Evolutionary conservation across 345 rosid species (phyloP), one percentile per base, ranked within the genome.

Genomic region (Euphorbia pulcherrima): DNA sequence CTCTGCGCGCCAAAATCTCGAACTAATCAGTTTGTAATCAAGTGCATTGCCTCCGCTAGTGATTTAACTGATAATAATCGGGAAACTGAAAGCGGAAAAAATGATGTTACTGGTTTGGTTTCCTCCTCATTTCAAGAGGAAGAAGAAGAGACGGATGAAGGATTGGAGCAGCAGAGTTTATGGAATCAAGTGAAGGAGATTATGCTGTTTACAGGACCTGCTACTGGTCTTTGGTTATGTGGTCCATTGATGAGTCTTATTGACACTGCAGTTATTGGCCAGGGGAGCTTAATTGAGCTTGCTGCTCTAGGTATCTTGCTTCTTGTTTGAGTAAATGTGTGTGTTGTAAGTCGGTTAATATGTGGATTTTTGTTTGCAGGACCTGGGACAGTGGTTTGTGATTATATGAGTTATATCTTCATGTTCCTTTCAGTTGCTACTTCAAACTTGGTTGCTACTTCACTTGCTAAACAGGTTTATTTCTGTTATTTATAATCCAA

Each of bases 181-280:
- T 91, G 87, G 95, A 76, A 79, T n/a, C 97, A 89, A 74, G 74
- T 88, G 79, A 88, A 83, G 77, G 91, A 91, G 85, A 94, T 94
- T 62, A 82, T 84, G 8, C 70, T 78, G 85, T 94, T 94, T 60
- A 87, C 96, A 0, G 99, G 92, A 59, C 99, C 98, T 0, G 98
- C 98, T 1, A 80, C 92, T 0, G 98, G 92, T 20, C 78, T 92
- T 35, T 90, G 97, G 98, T 74, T 90, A 1, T 92, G 97, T 75
- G 94, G 87, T 26, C 97, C 98, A 21, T 78, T 92, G 82, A 92
- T 92, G 98, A 92, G 98, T 82, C 90, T 92, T 60, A 90, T 88
- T 64, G 93, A 90, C 56, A 90, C 98, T 26, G 98, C 84, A 0
- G 96, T 92, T 50, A 83, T 92, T 48, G 97, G 97, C 69, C 97